phyloP scores from a whole-genome alignment of 345 rosid genomes.

The Eucalyptus polyanthemos region DNA sequence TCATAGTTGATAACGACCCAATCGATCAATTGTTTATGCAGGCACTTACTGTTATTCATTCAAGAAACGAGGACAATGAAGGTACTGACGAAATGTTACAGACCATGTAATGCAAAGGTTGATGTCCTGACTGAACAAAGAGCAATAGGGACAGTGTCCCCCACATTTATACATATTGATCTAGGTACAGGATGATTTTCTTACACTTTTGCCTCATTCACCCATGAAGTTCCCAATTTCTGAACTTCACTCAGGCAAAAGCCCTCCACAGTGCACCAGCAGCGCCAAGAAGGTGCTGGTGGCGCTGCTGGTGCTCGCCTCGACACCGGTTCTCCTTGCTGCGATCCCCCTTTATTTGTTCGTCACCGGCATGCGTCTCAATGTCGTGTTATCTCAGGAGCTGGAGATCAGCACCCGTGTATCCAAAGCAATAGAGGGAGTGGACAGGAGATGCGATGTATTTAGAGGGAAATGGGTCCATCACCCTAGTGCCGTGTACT shows the following conservation, averaged over 20 bases:
- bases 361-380: neutral
- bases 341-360: neutral
- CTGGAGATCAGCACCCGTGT: neutral
- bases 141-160: neutral
- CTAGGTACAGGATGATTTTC: neutral
- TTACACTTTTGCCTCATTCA: neutral
- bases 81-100: neutral
- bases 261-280: neutral
- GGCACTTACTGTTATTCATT: neutral
- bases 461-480: slow-evolving; percentile 27
- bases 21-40: neutral
- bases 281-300: neutral
- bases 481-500: slow-evolving; percentile 9
- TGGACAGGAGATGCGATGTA: slow-evolving; percentile 12
- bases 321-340: neutral
- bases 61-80: neutral
- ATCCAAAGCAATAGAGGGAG: neutral
- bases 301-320: neutral
- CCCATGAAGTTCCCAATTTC: neutral
- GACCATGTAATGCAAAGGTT: neutral
- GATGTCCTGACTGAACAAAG: neutral
- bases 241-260: neutral
- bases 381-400: neutral
- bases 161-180: neutral
- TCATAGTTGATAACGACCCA: neutral